These are phyloP conservation scores for Solioccasus polychromus DNA, from an alignment of 768 basidiomycete genomes.

Conservation along the genomic window DNA sequence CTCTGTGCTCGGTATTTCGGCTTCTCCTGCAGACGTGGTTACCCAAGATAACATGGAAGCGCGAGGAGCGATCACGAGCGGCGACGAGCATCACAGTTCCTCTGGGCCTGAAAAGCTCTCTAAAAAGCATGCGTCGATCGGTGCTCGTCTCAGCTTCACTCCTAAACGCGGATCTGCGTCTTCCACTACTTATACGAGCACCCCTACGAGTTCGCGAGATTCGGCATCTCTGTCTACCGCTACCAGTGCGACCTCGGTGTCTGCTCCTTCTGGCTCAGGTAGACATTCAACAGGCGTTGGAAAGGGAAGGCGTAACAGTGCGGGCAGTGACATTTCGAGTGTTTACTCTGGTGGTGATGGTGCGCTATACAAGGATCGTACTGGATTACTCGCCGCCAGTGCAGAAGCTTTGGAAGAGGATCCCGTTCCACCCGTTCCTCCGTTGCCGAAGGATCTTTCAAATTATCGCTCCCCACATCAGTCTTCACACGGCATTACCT, in stretches of 20 bases:
- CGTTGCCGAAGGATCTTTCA: conserved; percentile 87
- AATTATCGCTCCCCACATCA: conserved; percentile 68
- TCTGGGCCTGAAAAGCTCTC: conserved; percentile 58
- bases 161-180: conserved; percentile 87
- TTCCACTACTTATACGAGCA: conserved; percentile 81
- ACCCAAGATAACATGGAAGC: conserved; percentile 41
- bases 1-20: conserved; percentile 35
- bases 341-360: conserved; percentile 65
- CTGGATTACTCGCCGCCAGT: conserved; percentile 54
- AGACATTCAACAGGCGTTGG: conserved; percentile 65
- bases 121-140: conserved; percentile 57
- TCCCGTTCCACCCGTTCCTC: conserved; percentile 89
- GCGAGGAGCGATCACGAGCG: conserved; percentile 45
- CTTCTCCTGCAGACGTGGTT: conserved; percentile 32
- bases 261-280: conserved; percentile 56
- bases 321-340: conserved; percentile 80
- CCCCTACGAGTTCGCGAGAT: conserved; percentile 81
- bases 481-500: conserved; percentile 51
- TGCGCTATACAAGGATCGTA: conserved; percentile 63
- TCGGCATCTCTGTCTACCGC: conserved; percentile 78
- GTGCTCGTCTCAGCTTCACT: conserved; percentile 71
- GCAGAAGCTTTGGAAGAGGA: conserved; percentile 60
- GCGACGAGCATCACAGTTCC: conserved; percentile 53
- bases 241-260: conserved; percentile 76
- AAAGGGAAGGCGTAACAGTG: conserved; percentile 73